A percentile compares a stretch with the other conserved stretches of the same genome.
These are phyloP conservation scores for Pythium scleroteichum DNA, from an alignment of 352 stramenopile species.

Conservation along the genomic window DNA sequence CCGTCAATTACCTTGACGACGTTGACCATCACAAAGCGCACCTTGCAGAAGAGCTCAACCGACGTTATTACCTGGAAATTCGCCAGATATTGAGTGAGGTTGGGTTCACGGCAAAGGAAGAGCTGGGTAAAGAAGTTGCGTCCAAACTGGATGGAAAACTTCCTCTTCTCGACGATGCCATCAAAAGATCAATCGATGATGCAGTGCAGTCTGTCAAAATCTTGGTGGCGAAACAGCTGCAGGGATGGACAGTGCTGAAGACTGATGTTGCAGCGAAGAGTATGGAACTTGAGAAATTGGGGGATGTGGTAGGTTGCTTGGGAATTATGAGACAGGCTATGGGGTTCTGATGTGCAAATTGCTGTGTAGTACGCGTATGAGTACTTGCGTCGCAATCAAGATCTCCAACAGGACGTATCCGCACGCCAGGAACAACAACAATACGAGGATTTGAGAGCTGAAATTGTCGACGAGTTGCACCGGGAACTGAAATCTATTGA, in stretches of 20 bases:
- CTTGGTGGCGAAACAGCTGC: conserved; percentile 47
- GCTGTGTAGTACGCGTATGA: conserved; percentile 56
- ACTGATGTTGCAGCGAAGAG: conserved; percentile 61
- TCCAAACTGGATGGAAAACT: conserved; percentile 71
- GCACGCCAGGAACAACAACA: conserved; percentile 57
- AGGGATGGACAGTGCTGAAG: conserved; percentile 76
- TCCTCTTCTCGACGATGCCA: conserved; percentile 57
- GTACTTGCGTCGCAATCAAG: conserved; percentile 66
- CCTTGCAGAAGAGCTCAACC: conserved; percentile 64
- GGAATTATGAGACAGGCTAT: too few species aligned
- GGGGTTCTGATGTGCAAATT: not conserved
- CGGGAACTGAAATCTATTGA: conserved; percentile 47
- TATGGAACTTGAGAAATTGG: conserved; percentile 70
- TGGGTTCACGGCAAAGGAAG: conserved; percentile 57
- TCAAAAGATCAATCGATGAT: conserved; percentile 61
- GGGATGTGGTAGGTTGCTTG: conserved; percentile 56
- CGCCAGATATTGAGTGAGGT: conserved; percentile 74
- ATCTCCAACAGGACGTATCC: conserved; percentile 60
- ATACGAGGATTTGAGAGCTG: conserved; percentile 58
- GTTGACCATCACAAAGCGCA: conserved; percentile 67
- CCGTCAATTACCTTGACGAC: conserved; percentile 49
- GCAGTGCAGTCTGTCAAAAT: conserved; percentile 57
- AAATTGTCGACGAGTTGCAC: conserved; percentile 61
- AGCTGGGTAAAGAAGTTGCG: conserved; percentile 62
- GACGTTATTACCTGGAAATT: conserved; percentile 78